Percentiles rank a stretch among this genome's conserved stretches.
Conservation (phyloP, 2,329 filamentous ascomycete genomes). For the Colletotrichum sp. region DNA sequence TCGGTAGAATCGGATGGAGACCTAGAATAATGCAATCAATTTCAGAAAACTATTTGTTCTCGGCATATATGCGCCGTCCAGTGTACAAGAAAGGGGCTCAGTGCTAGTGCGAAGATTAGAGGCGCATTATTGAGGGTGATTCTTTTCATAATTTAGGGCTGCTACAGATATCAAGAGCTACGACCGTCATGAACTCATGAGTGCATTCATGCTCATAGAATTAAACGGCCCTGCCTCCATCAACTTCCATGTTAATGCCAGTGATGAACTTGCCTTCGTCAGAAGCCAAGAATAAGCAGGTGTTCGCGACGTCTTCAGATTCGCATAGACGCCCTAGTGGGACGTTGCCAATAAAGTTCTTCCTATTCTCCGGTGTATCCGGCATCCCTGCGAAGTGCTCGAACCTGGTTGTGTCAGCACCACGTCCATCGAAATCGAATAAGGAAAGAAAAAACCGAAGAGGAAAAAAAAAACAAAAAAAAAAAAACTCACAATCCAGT, state of each 20-base stretch:
- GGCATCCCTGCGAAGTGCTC: constrained; percentile 63
- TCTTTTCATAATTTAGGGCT: background rate
- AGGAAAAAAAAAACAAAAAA: background rate
- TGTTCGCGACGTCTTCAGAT: constrained; percentile 73
- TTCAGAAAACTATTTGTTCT: no score
- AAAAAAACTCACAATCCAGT: constrained; percentile 60
- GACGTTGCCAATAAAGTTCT: constrained; percentile 29
- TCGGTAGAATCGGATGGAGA: no score
- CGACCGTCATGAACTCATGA: background rate
- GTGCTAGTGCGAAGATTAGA: background rate
- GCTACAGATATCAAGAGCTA: background rate
- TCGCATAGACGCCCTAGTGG: constrained; percentile 34
- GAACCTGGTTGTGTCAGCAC: background rate
- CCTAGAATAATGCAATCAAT: no score
- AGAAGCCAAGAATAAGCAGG: constrained; percentile 72
- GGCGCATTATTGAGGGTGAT: background rate
- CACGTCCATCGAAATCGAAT: background rate
- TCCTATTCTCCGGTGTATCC: constrained; percentile 65
- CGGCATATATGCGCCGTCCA: no score
- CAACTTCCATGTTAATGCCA: constrained; percentile 68
- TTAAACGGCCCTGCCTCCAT: constrained; percentile 11
- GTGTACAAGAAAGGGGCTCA: background rate
- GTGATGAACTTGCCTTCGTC: constrained; percentile 76
- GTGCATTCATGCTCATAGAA: background rate
- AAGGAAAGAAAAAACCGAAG: no score